Base-by-base conservation (phyloP, 352 stramenopile species). In the Phytopythium mirpurense region DNA sequence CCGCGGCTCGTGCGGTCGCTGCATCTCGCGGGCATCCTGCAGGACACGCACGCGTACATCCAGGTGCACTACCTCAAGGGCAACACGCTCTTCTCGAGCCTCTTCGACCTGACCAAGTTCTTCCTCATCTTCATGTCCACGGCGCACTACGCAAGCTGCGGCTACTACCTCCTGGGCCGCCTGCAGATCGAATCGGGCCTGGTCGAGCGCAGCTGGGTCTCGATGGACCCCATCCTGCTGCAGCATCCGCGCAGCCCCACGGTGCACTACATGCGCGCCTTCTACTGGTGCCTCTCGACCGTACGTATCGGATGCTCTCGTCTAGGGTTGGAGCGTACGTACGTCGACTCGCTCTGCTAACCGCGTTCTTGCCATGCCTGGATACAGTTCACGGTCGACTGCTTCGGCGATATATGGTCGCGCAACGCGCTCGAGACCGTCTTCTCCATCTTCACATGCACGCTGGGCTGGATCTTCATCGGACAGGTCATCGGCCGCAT, bases 391-490 rank as follows among this genome's bases (percentile, higher is more conserved):
- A 90, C 79, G 11, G 79, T 88, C 23, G 79, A 85, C 40, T 90
- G 79, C 50, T 90, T 90, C 41, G 79, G 79, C 1, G 79, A 90
- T 29, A 81, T 90, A 31, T 43, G 78, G 9, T 74, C 79, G 5
- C 62, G 68, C 5, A 90, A 90, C 36, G 69, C 83, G 36, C 59
- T 87, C 1, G 79, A 90, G 52, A 74, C 70, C 0, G 62, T 72
- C 24, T 90, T 71, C 40, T 76, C 73, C 5, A 65, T 74, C 19
- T 81, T 77, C 37, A 87, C 74, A 5, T 90, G 79, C 62, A 68
- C 85, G 6, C 61, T 90, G 12, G 79, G 79, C 1, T 90, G 79
- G 79, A 69, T 90, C 35, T 90, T 90, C 55, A 74, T 90, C 43
- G 79, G 77, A 0, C 79, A 90, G 45, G 73, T 88, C 14, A 88